phyloP scores from a whole-genome alignment of 2,329 filamentous ascomycete species.

The Aaosphaeria arxii region DNA sequence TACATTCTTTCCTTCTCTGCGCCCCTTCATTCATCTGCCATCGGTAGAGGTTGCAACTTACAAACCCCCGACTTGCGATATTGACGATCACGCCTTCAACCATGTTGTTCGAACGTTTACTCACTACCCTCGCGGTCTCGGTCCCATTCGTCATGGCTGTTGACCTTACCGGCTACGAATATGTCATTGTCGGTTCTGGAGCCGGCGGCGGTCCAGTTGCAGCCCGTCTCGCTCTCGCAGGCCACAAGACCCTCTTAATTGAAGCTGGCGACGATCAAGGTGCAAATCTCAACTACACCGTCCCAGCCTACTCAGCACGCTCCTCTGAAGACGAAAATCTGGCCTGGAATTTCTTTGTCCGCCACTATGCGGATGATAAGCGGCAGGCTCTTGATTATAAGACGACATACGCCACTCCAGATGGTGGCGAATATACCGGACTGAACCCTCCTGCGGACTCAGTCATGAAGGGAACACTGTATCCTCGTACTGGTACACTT shows the following conservation, averaged over 20 bases:
- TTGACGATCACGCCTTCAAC: neutral
- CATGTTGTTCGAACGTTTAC: neutral
- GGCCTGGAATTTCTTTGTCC: slow-evolving; percentile 64
- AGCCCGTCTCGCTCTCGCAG: slow-evolving; percentile 57
- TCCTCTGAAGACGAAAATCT: slow-evolving; percentile 56
- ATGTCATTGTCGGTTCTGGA: slow-evolving; percentile 58
- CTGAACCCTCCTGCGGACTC: slow-evolving; percentile 53
- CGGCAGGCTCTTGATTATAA: slow-evolving; percentile 58
- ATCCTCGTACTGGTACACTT: slow-evolving; percentile 56
- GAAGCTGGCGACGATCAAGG: slow-evolving; percentile 60
- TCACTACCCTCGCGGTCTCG: neutral
- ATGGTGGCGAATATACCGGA: slow-evolving; percentile 45
- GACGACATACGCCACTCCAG: slow-evolving; percentile 51
- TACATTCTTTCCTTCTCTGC: too few species aligned
- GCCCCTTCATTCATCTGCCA: too few species aligned
- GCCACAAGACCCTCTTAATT: slow-evolving; percentile 59
- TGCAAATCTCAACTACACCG: slow-evolving; percentile 49
- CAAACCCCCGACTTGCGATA: too few species aligned
- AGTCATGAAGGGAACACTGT: slow-evolving; percentile 53
- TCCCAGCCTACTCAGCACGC: slow-evolving; percentile 54
- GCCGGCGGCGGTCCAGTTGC: slow-evolving; percentile 36
- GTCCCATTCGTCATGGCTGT: neutral
- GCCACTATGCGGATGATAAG: slow-evolving; percentile 56
- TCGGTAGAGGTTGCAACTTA: too few species aligned
- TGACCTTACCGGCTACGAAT: slow-evolving; percentile 51